Base-by-base conservation (phyloP, 805 yeast genomes). In the Cyberlindnera veronae region DNA sequence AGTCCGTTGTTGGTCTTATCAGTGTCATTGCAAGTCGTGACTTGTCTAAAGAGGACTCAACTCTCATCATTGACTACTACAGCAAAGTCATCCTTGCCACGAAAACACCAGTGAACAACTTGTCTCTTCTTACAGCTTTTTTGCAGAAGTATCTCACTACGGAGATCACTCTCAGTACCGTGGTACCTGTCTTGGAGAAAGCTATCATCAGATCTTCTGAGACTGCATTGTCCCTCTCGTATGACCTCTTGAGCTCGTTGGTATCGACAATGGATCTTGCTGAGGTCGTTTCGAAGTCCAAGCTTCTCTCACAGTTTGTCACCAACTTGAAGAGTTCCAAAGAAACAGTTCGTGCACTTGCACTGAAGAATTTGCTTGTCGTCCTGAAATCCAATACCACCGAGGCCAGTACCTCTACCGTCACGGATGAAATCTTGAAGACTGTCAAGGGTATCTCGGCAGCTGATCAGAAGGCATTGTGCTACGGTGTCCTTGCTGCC, bases 121-220 rank as follows among this genome's bases (percentile, higher is more conserved):
- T 54, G 42, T 66, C 43, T 43, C 71, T 55, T 16, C 66, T 80
- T 35, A 68, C 67, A n/a, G 58, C 63, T 6, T 75, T 77, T 48
- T 58, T 79, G 18, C 52, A 57, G 14, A 70, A 71, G 26, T 71
- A 66, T 46, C 53, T 80, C 13, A 50, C 61, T 8, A 61, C 63
- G 14, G 67, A 61, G 1, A 56, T 61, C 4, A 67, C 80, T 37
- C 58, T 55, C 16, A 46, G 61, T 2, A 38, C 48, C 6, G 53
- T 84, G 14, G 61, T 78, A 6, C 87, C 95, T 2, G 70, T 74
- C 15, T 53, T 90, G 35, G 90, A 85, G 53, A 87, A 84, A 56
- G 75, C 90, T 1, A 68, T 83, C 36, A 67, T 90, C 48, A 75
- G 96, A 59, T 77, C 95, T 3, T 82, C 96, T 0, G 96, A 88